Base-by-base conservation (phyloP, 495 filamentous ascomycete genomes). In the Rostrohypoxylon terebratum region DNA sequence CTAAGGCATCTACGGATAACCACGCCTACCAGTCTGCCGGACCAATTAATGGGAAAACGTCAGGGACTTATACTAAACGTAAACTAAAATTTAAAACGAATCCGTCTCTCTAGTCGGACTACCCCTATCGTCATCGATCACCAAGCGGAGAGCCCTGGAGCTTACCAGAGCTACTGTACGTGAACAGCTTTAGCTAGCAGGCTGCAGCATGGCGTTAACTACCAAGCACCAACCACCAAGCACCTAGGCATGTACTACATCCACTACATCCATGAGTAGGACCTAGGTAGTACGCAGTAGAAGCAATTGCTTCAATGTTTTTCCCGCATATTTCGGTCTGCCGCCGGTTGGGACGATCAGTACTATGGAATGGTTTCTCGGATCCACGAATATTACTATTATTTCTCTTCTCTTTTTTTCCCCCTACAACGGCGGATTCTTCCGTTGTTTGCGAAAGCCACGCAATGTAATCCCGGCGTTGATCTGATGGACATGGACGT, bases 391-490 rank as follows among this genome's bases (percentile, higher is more conserved):
- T 71, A 54, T 66, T 71, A 62, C 20, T 50, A 54, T 44, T 11
- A 25, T 28, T 57, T n/a, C n/a, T n/a, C n/a, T 18, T 42, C 14
- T 38, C 40, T 33, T 8, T 13, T 55, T 55, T 65, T 71, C 57
- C n/a, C n/a, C n/a, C n/a, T 66, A 55, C 57, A 62, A 42, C 63
- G 40, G 50, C 71, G 66, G 62, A 62, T 59, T 74, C n/a, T 62
- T 69, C 71, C 71, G 66, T 50, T 63, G 40, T 18, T 8, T 53
- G 14, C 53, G 70, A 58, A 65, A 65, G 55, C 60, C 66, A 66
- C 66, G 48, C 71, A 69, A 69, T 69, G 50, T 28, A 65, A 73
- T 68, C 70, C 70, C 45, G 20, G 70, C 61, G 65, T 73, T 69
- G 71, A 69, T 73, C 71, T 61, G 55, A 68, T 63, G 13, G n/a